Evolutionary conservation across 169 alveolate species (phyloP).

Genomic region (Plasmodium relictum): DNA sequence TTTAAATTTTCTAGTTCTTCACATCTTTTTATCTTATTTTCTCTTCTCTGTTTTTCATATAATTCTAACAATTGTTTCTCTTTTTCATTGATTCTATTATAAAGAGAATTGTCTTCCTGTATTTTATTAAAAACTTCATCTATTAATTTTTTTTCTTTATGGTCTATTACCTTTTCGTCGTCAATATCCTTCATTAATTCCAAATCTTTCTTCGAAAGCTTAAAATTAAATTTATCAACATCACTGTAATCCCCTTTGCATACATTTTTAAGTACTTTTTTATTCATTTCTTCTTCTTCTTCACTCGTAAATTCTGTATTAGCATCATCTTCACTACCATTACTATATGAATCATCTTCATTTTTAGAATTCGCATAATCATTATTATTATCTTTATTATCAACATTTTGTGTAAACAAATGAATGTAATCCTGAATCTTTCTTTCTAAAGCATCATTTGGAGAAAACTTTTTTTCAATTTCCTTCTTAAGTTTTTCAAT

Average conservation of each 20-base stretch:
- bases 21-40: slow-evolving; percentile 30
- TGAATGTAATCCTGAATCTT: slow-evolving; percentile 70
- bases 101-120: background rate
- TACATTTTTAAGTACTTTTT: slow-evolving; percentile 11
- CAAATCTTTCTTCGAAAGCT: slow-evolving; percentile 35
- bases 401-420: slow-evolving; percentile 41
- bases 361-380: background rate
- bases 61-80: slow-evolving; percentile 20
- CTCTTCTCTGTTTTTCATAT: slow-evolving; percentile 26
- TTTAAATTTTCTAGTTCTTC: slow-evolving; percentile 54
- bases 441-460: slow-evolving; percentile 18
- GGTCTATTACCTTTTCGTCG: background rate
- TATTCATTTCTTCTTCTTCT: slow-evolving; percentile 34
- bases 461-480: slow-evolving; percentile 32
- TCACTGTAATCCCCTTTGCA: slow-evolving; percentile 52
- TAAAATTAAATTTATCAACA: slow-evolving; percentile 36
- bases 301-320: slow-evolving; percentile 11
- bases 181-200: slow-evolving; percentile 23
- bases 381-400: background rate
- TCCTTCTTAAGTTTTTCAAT: slow-evolving; percentile 33
- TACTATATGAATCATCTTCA: background rate
- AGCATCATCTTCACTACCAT: no score
- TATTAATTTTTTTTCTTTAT: slow-evolving; percentile 34
- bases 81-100: background rate
- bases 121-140: slow-evolving; percentile 24